phyloP scores from a whole-genome alignment of 805 yeast genomes.

The Ogataea sp. region DNA sequence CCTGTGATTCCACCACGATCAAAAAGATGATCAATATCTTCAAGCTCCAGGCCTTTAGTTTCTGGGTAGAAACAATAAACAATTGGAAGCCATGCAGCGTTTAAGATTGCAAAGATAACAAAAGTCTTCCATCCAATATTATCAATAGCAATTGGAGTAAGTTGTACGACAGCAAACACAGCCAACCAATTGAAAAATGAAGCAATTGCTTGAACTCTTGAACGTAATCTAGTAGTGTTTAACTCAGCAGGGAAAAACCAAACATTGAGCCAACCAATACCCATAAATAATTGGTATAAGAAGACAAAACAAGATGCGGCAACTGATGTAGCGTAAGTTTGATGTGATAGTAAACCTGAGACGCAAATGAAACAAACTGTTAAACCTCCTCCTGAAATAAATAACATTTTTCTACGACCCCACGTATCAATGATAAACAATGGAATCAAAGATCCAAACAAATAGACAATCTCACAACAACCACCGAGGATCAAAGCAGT shows the following conservation, averaged over 20 bases:
- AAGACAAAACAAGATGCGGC: conserved; percentile 67
- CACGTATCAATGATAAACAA: conserved; percentile 42
- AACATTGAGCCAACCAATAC: conserved; percentile 31
- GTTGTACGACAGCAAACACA: conserved; percentile 62
- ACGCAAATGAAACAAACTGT: conserved; percentile 40
- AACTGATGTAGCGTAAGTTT: conserved; percentile 35
- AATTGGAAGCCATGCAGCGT: conserved; percentile 52
- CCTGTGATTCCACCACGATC: conserved; percentile 19
- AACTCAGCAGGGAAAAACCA: conserved; percentile 68
- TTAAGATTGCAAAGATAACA: conserved; percentile 58
- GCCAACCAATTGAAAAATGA: conserved; percentile 65
- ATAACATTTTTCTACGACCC: conserved; percentile 47
- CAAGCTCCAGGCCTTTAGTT: conserved; percentile 68
- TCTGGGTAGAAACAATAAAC: conserved; percentile 68
- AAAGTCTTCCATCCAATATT: conserved; percentile 57
- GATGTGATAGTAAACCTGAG: conserved; percentile 36
- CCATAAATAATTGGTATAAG: conserved; percentile 49
- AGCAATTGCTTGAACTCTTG: conserved; percentile 52
- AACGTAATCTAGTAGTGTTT: conserved; percentile 60
- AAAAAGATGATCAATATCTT: conserved; percentile 64
- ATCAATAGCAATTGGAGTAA: conserved; percentile 49
- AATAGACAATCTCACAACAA: conserved; percentile 53
- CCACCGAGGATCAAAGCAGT: conserved; percentile 57
- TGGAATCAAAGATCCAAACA: conserved; percentile 51
- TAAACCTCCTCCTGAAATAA: conserved; percentile 41